Conservation (phyloP, 2,329 filamentous ascomycete genomes). For the Sporothrix pseudoabietina region DNA sequence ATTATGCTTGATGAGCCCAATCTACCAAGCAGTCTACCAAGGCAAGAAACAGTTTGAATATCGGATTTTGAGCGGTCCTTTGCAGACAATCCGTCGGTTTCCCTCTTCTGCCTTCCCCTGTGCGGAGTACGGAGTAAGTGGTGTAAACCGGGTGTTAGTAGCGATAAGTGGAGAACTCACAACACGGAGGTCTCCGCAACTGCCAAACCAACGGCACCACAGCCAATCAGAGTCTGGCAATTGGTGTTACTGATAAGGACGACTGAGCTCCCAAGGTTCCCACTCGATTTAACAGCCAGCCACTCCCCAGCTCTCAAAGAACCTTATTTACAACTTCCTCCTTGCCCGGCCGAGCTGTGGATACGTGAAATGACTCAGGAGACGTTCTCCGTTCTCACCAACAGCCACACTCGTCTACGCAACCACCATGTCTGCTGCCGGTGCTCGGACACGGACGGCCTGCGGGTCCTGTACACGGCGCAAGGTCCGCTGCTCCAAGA, state of each 20-base stretch:
- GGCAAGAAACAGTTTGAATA: background rate
- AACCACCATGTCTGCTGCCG: background rate
- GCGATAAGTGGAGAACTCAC: background rate
- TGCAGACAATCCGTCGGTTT: background rate
- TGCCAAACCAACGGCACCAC: background rate
- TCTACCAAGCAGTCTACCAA: background rate
- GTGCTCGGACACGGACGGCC: slow-evolving; percentile 30
- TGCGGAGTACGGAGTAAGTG: background rate
- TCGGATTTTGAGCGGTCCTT: background rate
- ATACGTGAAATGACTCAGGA: background rate
- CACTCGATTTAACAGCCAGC: too few relatives aligned
- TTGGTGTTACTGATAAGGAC: background rate
- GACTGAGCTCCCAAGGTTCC: background rate
- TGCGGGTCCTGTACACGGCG: slow-evolving; percentile 36
- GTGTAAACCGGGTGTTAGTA: slow-evolving; percentile 5
- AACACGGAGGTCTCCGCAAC: slow-evolving; percentile 6
- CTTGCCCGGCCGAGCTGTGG: slow-evolving; percentile 8
- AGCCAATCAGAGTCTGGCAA: background rate
- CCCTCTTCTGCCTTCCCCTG: background rate
- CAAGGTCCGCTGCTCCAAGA: slow-evolving; percentile 38
- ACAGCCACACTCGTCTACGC: background rate
- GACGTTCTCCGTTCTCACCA: background rate
- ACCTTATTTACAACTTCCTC: background rate
- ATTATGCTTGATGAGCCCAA: background rate
- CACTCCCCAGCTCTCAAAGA: background rate